Conservation (phyloP, 345 rosid genomes). For the Pelargonium nanum region DNA sequence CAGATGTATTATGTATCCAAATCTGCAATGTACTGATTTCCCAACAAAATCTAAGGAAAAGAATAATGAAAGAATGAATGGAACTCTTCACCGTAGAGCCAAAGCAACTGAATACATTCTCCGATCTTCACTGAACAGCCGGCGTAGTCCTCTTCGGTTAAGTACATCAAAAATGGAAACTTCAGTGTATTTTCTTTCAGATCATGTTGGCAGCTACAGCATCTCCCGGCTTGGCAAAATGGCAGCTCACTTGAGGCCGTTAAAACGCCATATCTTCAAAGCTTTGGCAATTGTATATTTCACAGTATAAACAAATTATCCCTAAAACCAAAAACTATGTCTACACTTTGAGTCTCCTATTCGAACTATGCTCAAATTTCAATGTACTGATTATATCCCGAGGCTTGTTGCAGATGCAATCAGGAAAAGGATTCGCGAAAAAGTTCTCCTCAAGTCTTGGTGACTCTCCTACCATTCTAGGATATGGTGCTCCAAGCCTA, state of each 20-base stretch:
- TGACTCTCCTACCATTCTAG: constrained; percentile 45
- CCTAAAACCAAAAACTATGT: constrained; percentile 16
- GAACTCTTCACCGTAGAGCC: not conserved
- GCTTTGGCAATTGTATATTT: constrained; percentile 6
- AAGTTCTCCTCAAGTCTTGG: constrained; percentile 87
- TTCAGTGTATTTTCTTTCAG: too few relatives aligned
- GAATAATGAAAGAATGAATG: not conserved
- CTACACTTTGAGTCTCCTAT: constrained; percentile 17
- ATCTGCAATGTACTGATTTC: not conserved
- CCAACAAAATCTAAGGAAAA: too few relatives aligned
- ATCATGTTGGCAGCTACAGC: too few relatives aligned
- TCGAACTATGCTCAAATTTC: constrained; percentile 24
- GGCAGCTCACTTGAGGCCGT: too few relatives aligned
- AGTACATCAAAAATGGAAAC: not conserved
- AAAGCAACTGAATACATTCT: too few relatives aligned
- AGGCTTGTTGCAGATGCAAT: constrained; percentile 57
- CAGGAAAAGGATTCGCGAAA: constrained; percentile 84
- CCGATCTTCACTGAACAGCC: too few relatives aligned
- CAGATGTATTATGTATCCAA: not conserved
- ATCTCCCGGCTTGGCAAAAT: too few relatives aligned
- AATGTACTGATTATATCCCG: constrained; percentile 13
- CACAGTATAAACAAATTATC: not conserved
- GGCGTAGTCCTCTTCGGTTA: too few relatives aligned
- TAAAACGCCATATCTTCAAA: too few relatives aligned
- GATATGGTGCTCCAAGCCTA: constrained; percentile 71